Evolutionary conservation across 768 basidiomycete species (phyloP).

Genomic region (Leccinum variicolor): DNA sequence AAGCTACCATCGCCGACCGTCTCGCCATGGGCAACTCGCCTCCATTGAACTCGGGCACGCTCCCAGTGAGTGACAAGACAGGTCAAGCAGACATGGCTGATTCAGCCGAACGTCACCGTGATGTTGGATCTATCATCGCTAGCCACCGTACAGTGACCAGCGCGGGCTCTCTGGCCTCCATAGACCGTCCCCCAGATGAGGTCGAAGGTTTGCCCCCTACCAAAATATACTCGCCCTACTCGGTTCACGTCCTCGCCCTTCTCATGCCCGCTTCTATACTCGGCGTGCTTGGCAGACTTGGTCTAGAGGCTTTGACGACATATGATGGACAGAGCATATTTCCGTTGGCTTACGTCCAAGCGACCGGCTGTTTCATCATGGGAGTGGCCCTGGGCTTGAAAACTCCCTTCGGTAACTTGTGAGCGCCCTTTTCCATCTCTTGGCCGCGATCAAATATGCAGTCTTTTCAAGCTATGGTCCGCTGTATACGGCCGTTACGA

Average conservation of each 20-base stretch:
- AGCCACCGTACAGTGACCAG: conserved; percentile 31
- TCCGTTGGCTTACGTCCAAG: conserved; percentile 81
- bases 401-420: conserved; percentile 74
- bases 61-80: conserved; percentile 3
- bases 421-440: conserved; percentile 29
- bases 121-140: conserved; percentile 34
- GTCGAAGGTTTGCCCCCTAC: conserved; percentile 30
- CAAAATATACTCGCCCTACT: conserved; percentile 50
- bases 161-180: conserved; percentile 38
- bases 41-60: background rate
- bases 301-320: conserved; percentile 66
- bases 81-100: background rate
- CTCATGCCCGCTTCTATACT: conserved; percentile 82
- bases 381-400: conserved; percentile 72
- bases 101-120: conserved; percentile 15
- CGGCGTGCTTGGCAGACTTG: conserved; percentile 81
- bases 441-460: conserved; percentile 9
- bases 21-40: too few species aligned
- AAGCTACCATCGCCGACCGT: background rate
- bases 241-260: conserved; percentile 61
- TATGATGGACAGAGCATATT: conserved; percentile 80
- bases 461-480: conserved; percentile 68
- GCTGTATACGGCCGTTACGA: conserved; percentile 83
- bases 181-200: conserved; percentile 39
- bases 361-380: conserved; percentile 89